A percentile compares a stretch with the other conserved stretches of the same genome.
Conservation (phyloP, 2,329 filamentous ascomycete species). For the Pseudopyrenochaeta lycopersici region DNA sequence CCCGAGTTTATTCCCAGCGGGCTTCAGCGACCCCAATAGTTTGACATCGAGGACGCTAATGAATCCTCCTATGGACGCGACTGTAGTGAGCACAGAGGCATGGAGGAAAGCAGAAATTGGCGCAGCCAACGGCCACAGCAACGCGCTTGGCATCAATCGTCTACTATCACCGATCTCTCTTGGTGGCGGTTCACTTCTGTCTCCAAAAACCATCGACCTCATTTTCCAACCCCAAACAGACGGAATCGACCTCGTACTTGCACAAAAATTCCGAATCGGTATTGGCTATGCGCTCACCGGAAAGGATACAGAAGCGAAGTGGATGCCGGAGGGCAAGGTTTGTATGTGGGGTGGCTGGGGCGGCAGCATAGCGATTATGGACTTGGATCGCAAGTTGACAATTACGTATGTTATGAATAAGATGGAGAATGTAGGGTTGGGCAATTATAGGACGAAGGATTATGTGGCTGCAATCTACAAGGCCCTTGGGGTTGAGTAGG, state of each 20-base stretch:
- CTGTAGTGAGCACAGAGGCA: background rate
- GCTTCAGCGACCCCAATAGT: background rate
- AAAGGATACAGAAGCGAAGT: conserved; percentile 1
- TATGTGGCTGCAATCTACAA: conserved; percentile 20
- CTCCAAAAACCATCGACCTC: conserved; percentile 13
- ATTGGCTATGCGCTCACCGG: conserved; percentile 18
- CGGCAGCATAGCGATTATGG: conserved; percentile 20
- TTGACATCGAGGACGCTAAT: conserved; percentile 10
- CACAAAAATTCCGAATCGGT: conserved; percentile 4
- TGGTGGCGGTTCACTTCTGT: conserved; percentile 11
- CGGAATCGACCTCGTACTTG: conserved; percentile 16
- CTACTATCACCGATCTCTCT: conserved; percentile 17
- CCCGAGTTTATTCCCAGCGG: background rate
- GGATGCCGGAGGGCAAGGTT: conserved; percentile 19
- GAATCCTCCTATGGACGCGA: conserved; percentile 16
- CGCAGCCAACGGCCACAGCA: conserved; percentile 21
- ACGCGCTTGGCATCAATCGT: conserved; percentile 17
- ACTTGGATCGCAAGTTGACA: conserved; percentile 21
- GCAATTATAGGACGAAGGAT: conserved; percentile 8
- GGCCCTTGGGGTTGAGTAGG: conserved; percentile 13
- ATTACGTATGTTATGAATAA: conserved; percentile 32
- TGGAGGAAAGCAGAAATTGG: conserved; percentile 7
- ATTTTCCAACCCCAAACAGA: conserved; percentile 20
- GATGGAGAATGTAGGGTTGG: conserved; percentile 16
- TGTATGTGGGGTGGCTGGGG: conserved; percentile 30